These are phyloP conservation scores for Tilletiopsis washingtonensis DNA, from an alignment of 1,284 basidiomycete genomes.

Conservation along the genomic window DNA sequence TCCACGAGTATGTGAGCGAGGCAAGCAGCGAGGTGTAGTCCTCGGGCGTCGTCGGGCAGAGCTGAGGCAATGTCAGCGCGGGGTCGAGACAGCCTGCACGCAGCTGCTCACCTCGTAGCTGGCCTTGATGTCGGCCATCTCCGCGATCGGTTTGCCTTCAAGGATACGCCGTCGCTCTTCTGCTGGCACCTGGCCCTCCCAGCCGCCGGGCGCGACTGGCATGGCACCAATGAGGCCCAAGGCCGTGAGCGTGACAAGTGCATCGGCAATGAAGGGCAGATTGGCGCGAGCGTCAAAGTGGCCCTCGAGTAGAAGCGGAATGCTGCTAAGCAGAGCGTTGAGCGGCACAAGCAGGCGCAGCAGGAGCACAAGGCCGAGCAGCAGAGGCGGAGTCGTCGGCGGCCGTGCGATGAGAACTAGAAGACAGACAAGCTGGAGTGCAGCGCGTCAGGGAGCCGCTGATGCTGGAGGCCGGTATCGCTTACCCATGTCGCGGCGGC, in stretches of 20 bases:
- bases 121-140: slow-evolving; percentile 8
- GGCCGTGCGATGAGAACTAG: neutral
- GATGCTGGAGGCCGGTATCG: neutral
- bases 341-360: slow-evolving; percentile 2
- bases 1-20: slow-evolving; percentile 31
- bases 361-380: neutral
- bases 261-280: slow-evolving; percentile 5
- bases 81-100: neutral
- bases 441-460: neutral
- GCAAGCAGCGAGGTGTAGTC: slow-evolving; percentile 25
- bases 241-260: slow-evolving; percentile 6
- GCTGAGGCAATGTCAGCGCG: neutral
- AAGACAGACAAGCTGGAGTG: neutral
- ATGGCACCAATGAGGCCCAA: slow-evolving; percentile 15
- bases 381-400: slow-evolving; percentile 4
- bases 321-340: slow-evolving; percentile 1
- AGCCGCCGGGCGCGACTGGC: slow-evolving; percentile 26
- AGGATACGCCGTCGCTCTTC: slow-evolving; percentile 14
- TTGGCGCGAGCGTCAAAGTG: neutral
- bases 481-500: neutral
- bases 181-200: slow-evolving; percentile 16
- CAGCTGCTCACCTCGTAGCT: slow-evolving; percentile 12
- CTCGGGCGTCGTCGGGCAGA: slow-evolving; percentile 33
- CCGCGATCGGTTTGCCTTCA: slow-evolving; percentile 5
- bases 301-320: neutral